A percentile compares a stretch with the other conserved stretches of the same genome.
Evolutionary conservation across 345 rosid species (phyloP).

Genomic region (Combretum micranthum): DNA sequence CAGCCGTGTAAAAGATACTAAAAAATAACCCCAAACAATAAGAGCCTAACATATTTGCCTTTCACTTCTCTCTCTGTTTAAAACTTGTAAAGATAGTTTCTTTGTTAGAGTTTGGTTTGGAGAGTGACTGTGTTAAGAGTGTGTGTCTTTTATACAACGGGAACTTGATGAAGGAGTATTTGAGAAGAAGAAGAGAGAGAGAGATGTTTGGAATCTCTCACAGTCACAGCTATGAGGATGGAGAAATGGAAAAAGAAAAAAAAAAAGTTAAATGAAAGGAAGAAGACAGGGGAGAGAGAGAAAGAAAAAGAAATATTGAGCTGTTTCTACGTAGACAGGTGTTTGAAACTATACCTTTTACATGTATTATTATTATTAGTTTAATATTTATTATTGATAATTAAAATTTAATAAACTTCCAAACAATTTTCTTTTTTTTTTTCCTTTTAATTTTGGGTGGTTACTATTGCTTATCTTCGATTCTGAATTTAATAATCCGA

Average conservation of each 20-base stretch:
- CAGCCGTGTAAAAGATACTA: conserved; percentile 27
- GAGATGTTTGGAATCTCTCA: not conserved
- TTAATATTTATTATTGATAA: not conserved
- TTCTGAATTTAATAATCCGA: no score
- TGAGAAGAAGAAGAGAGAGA: not conserved
- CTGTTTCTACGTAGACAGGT: conserved; percentile 25
- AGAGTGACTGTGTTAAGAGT: no score
- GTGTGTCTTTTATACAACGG: no score
- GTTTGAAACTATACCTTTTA: not conserved
- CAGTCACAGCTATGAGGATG: no score
- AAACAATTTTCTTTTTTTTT: not conserved
- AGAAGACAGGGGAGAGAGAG: conserved; percentile 3
- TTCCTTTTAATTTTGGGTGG: not conserved
- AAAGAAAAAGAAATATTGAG: conserved; percentile 14
- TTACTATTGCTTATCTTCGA: not conserved
- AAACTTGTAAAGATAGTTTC: not conserved
- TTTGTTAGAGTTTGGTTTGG: no score
- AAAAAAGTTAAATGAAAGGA: no score
- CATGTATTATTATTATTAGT: not conserved
- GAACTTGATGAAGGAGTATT: not conserved
- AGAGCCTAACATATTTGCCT: conserved; percentile 22
- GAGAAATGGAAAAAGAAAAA: no score
- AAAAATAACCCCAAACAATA: conserved; percentile 19
- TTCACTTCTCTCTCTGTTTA: not conserved
- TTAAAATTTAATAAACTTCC: not conserved